Evolutionary conservation across 2,329 filamentous ascomycete species (phyloP).

Genomic region (Talaromyces sp.): DNA sequence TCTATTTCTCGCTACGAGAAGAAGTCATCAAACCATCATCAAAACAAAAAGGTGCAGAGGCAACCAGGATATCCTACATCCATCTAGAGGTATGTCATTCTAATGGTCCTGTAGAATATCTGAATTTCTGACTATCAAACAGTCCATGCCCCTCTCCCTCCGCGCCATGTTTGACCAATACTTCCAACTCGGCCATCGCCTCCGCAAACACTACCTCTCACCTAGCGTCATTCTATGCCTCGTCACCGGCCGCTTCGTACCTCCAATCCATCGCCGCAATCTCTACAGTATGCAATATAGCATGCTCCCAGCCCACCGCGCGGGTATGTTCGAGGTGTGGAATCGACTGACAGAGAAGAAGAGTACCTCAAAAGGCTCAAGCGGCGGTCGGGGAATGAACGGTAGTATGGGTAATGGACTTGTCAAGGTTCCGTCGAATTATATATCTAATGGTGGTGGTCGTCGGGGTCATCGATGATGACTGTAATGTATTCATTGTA

Average conservation of each 20-base stretch:
- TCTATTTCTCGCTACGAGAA: slow-evolving; percentile 85
- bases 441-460: slow-evolving; percentile 14
- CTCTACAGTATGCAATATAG: slow-evolving; percentile 96
- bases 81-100: slow-evolving; percentile 66
- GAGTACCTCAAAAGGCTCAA: slow-evolving; percentile 16
- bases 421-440: slow-evolving; percentile 13
- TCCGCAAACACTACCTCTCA: slow-evolving; percentile 92
- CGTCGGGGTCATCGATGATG: slow-evolving; percentile 14
- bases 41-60: slow-evolving; percentile 37
- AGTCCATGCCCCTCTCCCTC: slow-evolving; percentile 86
- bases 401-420: slow-evolving; percentile 3
- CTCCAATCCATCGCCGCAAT: slow-evolving; percentile 89
- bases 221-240: slow-evolving; percentile 84
- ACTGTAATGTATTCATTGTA: neutral
- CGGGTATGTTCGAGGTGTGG: slow-evolving; percentile 85
- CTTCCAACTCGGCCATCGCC: slow-evolving; percentile 86
- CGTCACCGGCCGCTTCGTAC: slow-evolving; percentile 85
- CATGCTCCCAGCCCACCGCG: slow-evolving; percentile 83
- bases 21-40: slow-evolving; percentile 49
- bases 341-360: slow-evolving; percentile 58
- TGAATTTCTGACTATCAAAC: neutral
- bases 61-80: slow-evolving; percentile 72
- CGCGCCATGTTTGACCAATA: slow-evolving; percentile 97
- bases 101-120: neutral
- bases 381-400: neutral